Evolutionary conservation across 2,329 filamentous ascomycete genomes (phyloP).

Genomic region (Venturia asperata): DNA sequence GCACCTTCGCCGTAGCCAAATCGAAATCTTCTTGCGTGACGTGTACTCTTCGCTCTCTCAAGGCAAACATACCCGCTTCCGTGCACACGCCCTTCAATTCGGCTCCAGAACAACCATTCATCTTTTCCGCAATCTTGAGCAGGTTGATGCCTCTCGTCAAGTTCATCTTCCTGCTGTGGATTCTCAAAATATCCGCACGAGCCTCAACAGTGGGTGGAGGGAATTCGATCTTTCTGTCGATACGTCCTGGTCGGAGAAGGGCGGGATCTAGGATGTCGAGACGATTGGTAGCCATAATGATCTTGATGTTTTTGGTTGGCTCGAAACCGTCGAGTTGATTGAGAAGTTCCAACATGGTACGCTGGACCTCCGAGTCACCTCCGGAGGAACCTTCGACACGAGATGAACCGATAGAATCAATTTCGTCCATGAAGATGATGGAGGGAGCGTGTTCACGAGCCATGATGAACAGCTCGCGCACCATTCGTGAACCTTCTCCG

Average conservation of each 20-base stretch:
- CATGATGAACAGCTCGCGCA: conserved; percentile 98
- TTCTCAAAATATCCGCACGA: conserved; percentile 92
- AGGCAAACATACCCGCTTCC: conserved; percentile 95
- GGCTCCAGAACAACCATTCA: conserved; percentile 97
- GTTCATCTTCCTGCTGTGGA: conserved; percentile 98
- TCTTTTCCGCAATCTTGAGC: conserved; percentile 98
- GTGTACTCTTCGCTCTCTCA: conserved; percentile 91
- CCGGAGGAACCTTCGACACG: conserved; percentile 93
- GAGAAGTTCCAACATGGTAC: conserved; percentile 95
- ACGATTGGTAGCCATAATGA: conserved; percentile 99
- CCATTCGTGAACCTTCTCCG: conserved; percentile 95
- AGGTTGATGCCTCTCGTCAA: conserved; percentile 94
- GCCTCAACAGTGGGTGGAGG: conserved; percentile 94
- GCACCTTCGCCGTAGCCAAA: conserved; percentile 93
- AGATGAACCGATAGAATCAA: conserved; percentile 96
- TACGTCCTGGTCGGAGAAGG: conserved; percentile 87
- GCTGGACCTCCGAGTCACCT: conserved; percentile 95
- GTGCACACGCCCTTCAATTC: conserved; percentile 99
- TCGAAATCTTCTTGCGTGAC: conserved; percentile 99
- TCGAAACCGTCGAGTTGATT: conserved; percentile 99
- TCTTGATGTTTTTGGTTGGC: conserved; percentile 99
- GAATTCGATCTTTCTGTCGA: conserved; percentile 98
- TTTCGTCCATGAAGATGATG: conserved; percentile 99
- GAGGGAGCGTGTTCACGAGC: conserved; percentile 94
- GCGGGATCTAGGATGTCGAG: conserved; percentile 96